These are phyloP conservation scores for Pezicula radicicola DNA, from an alignment of 2,329 filamentous ascomycete species.

Conservation along the genomic window DNA sequence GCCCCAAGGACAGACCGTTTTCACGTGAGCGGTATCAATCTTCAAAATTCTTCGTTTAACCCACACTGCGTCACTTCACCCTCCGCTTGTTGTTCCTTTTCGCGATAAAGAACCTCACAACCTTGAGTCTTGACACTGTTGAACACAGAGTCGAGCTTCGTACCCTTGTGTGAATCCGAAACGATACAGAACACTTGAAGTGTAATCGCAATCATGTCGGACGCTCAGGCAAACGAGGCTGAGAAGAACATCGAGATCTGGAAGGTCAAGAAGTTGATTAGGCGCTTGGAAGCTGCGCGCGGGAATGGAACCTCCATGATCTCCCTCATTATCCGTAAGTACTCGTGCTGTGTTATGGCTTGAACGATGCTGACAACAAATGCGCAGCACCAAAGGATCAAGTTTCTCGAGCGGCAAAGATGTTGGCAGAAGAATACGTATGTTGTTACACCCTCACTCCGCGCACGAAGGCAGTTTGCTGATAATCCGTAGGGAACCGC, in stretches of 20 bases:
- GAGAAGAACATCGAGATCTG: conserved; percentile 95
- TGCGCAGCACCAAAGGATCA: conserved; percentile 89
- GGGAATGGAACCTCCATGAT: conserved; percentile 99
- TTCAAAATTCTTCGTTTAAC: no score
- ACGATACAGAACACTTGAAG: conserved; percentile 14
- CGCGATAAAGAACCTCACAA: no score
- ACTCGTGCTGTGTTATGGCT: conserved; percentile 5
- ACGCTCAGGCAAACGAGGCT: conserved; percentile 83
- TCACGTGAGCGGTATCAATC: no score
- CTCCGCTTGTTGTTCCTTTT: no score
- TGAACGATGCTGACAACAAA: conserved; percentile 15
- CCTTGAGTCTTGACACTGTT: conserved; percentile 13
- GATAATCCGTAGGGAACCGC: conserved; percentile 71
- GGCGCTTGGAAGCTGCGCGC: conserved; percentile 92
- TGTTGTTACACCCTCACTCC: conserved; percentile 31
- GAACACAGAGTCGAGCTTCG: conserved; percentile 18
- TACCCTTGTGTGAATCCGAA: conserved; percentile 12
- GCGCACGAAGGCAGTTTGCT: conserved; percentile 10
- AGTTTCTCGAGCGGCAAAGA: conserved; percentile 92
- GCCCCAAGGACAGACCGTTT: no score
- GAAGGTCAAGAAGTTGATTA: conserved; percentile 99
- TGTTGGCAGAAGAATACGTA: conserved; percentile 99
- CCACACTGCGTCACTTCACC: no score
- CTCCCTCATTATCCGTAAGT: conserved; percentile 93
- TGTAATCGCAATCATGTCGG: conserved; percentile 68